Conservation (phyloP, 73 alveolate species). For the Uronychia setigera region DNA sequence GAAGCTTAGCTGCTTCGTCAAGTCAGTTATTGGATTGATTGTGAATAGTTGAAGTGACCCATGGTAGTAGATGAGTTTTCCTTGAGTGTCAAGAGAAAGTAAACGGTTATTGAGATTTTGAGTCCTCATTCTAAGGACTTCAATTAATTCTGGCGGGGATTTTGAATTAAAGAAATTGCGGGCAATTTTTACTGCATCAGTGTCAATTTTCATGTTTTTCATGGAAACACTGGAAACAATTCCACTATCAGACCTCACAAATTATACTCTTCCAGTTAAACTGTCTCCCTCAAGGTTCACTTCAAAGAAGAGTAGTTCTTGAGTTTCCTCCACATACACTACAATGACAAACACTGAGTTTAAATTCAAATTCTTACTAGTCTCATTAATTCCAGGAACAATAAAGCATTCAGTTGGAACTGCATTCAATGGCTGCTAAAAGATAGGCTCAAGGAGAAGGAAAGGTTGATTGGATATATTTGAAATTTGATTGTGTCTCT, state of each 20-base stretch:
- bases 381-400: neutral
- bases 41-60: constrained; percentile 8
- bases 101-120: too few relatives aligned
- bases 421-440: neutral
- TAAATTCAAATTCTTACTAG: neutral
- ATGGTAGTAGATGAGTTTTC: neutral
- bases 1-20: neutral
- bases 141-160: neutral
- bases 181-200: neutral
- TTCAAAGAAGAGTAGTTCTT: constrained; percentile 5
- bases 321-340: neutral
- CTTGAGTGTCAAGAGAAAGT: constrained; percentile 1
- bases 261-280: neutral
- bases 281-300: constrained; percentile 13
- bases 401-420: constrained; percentile 11
- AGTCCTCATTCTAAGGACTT: neutral
- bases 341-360: constrained; percentile 4
- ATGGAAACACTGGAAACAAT: neutral
- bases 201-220: neutral
- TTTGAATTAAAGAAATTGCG: too few relatives aligned
- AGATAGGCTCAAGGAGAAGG: constrained; percentile 6
- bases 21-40: neutral
- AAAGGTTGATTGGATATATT: constrained; percentile 17
- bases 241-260: neutral
- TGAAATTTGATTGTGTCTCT: constrained; percentile 19